Base-by-base conservation (phyloP, 1,139 yeast genomes). In the Taphrina pruni region DNA sequence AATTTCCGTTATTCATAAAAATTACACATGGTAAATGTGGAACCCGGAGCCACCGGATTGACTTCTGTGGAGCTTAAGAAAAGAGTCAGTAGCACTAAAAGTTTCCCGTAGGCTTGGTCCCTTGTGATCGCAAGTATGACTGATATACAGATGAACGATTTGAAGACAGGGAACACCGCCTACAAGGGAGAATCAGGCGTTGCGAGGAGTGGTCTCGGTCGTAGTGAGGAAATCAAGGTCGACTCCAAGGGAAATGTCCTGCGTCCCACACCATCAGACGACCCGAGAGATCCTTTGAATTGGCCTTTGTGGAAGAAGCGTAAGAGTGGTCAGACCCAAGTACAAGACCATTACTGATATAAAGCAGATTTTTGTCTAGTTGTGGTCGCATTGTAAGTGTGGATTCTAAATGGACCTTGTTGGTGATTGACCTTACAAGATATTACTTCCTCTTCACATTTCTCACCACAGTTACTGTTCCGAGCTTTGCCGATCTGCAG, bases 201-300 rank as follows among this genome's bases (percentile, higher is more conserved):
- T 21, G 12, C 54, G 14, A 20, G 11, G 32, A 7, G 20, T 8
- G 58, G 58, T 2, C 36, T 56, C 20, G 60, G 60, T n/a, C 38
- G 50, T 11, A 56, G 60, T 56, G 62, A 58, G 62, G 62, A 58
- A 32, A 32, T 58, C 52, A 58, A 45, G 20, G 39, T 58, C 17
- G 54, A 45, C 17, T 26, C 52, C 38, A 43, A 45, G 14, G 62
- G 62, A 21, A 32, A 45, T 35, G 65, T 51, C 20, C 66, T 69
- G 41, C 39, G 32, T n/a, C 88, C 73, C 17, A 88, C 85, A 73
- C 88, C 88, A 4, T 79, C 87, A 14, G 83, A 83, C 70, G 83
- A 86, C 4, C 83, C 84, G 26, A 85, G 85, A 73, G 88, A 86
- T 74, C 88, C 88, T 1, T 77, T 86, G 64, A 86, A 85, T 75